phyloP scores from a whole-genome alignment of 805 yeast genomes.

The Nakazawaea holstii region DNA sequence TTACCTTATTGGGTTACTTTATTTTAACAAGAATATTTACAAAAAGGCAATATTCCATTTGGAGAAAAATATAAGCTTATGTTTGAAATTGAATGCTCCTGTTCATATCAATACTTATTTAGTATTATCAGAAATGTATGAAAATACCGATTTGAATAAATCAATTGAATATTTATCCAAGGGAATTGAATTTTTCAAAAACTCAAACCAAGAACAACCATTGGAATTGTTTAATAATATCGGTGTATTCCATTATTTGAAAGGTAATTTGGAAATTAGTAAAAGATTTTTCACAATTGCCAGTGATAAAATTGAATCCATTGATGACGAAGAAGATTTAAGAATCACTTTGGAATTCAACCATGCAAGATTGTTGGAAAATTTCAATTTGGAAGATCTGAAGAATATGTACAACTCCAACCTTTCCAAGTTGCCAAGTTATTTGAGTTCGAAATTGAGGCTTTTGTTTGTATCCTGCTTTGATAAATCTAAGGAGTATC shows the following conservation, averaged over 20 bases:
- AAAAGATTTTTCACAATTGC: constrained; percentile 41
- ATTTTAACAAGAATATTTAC: constrained; percentile 32
- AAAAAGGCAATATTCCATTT: constrained; percentile 57
- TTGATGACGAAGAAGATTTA: constrained; percentile 18
- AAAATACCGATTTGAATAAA: constrained; percentile 57
- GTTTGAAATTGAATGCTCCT: constrained; percentile 53
- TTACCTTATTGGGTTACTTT: constrained; percentile 71
- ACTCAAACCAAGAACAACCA: constrained; percentile 32
- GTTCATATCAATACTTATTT: constrained; percentile 60
- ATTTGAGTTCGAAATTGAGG: constrained; percentile 72
- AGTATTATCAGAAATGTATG: constrained; percentile 65
- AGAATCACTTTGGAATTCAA: constrained; percentile 57
- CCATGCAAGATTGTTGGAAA: constrained; percentile 60
- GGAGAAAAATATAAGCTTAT: constrained; percentile 64
- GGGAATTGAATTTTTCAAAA: constrained; percentile 48
- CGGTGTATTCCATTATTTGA: constrained; percentile 75
- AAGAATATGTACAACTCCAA: constrained; percentile 46
- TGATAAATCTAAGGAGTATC: constrained; percentile 35
- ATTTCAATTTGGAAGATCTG: constrained; percentile 25
- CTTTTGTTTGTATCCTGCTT: constrained; percentile 55
- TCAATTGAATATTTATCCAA: constrained; percentile 60
- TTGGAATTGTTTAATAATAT: constrained; percentile 71
- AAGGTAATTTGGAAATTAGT: constrained; percentile 56
- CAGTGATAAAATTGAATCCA: constrained; percentile 3
- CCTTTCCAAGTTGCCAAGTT: constrained; percentile 58